Percentiles rank a stretch among this genome's conserved stretches.
phyloP scores from a whole-genome alignment of 768 basidiomycete species.

The Lentinus brumalis region DNA sequence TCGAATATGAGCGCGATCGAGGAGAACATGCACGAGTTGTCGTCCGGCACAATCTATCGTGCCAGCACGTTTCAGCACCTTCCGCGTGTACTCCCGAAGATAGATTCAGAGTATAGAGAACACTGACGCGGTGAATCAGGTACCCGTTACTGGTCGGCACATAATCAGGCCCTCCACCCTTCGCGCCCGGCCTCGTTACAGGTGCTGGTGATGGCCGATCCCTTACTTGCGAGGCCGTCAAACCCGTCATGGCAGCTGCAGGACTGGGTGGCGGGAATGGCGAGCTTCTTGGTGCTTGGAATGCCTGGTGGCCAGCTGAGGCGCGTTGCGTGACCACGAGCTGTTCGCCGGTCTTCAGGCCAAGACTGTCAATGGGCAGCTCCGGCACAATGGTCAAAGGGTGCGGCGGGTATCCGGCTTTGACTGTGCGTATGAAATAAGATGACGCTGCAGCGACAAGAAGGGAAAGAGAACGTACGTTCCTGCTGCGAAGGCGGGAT shows the following conservation, averaged over 20 bases:
- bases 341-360: constrained; percentile 79
- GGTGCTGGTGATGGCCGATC: constrained; percentile 19
- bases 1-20: constrained; percentile 84
- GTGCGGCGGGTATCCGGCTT: constrained; percentile 84
- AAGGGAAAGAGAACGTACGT: constrained; percentile 35
- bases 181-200: constrained; percentile 22
- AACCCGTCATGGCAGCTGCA: constrained; percentile 26
- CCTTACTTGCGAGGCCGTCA: constrained; percentile 26
- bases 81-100: not conserved
- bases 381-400: constrained; percentile 71
- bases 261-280: constrained; percentile 24
- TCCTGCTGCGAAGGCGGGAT: constrained; percentile 80
- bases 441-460: not conserved
- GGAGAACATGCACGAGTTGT: constrained; percentile 94
- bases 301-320: constrained; percentile 17
- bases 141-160: constrained; percentile 60
- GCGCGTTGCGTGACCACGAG: constrained; percentile 68
- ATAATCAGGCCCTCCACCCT: constrained; percentile 49
- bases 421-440: constrained; percentile 49
- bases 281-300: constrained; percentile 6
- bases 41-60: constrained; percentile 85
- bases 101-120: constrained; percentile 5
- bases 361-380: constrained; percentile 74
- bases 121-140: constrained; percentile 70
- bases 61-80: not conserved